Percentiles rank a stretch among this genome's conserved stretches.
Conservation (phyloP, 805 yeast genomes). For the Kodamaea jinghongensis region DNA sequence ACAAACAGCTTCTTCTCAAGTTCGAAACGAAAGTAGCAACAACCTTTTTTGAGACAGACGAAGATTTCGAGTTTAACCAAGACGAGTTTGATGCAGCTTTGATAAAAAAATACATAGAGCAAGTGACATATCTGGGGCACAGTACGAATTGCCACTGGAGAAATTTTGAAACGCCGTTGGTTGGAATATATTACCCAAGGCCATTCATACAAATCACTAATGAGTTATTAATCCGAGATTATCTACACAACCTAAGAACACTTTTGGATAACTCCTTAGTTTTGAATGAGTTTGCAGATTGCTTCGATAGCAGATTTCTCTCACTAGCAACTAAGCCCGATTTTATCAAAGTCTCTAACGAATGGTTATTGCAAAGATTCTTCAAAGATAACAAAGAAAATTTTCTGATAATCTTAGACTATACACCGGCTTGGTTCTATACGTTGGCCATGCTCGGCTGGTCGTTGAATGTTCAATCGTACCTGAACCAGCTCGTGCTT, state of each 20-base stretch:
- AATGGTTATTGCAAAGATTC: slow-evolving; percentile 30
- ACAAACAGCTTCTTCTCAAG: slow-evolving; percentile 25
- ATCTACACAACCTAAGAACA: slow-evolving; percentile 26
- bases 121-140: slow-evolving; percentile 28
- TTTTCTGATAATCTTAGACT: slow-evolving; percentile 19
- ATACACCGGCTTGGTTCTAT: slow-evolving; percentile 33
- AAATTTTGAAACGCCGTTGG: slow-evolving; percentile 30
- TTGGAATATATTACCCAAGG: slow-evolving; percentile 33
- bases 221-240: slow-evolving; percentile 26
- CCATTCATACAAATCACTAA: slow-evolving; percentile 32
- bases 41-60: not conserved
- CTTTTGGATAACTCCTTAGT: slow-evolving; percentile 25
- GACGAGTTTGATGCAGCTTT: slow-evolving; percentile 13
- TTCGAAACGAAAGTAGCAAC: slow-evolving; percentile 17
- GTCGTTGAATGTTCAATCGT: slow-evolving; percentile 32
- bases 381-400: slow-evolving; percentile 38
- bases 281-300: slow-evolving; percentile 12
- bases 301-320: slow-evolving; percentile 8
- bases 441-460: slow-evolving; percentile 38
- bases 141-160: slow-evolving; percentile 36
- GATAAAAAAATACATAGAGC: slow-evolving; percentile 23
- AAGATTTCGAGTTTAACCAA: not conserved
- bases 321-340: slow-evolving; percentile 3
- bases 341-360: slow-evolving; percentile 26
- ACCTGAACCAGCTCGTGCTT: slow-evolving; percentile 24